These are phyloP conservation scores for Mycena belliarum DNA, from an alignment of 768 basidiomycete genomes.

Conservation along the genomic window DNA sequence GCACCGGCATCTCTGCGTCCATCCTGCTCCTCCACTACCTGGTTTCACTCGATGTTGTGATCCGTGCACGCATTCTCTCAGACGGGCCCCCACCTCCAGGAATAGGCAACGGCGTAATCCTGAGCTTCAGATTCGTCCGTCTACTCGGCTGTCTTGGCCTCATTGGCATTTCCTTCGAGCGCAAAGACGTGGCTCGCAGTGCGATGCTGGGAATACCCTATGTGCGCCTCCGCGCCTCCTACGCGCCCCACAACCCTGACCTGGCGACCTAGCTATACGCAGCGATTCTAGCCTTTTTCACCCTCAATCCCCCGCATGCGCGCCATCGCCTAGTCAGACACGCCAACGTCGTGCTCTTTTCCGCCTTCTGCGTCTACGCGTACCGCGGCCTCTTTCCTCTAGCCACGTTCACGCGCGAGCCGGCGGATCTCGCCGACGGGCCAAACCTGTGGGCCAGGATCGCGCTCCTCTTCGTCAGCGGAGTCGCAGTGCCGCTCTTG, in stretches of 20 bases:
- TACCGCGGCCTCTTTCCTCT: slow-evolving; percentile 63
- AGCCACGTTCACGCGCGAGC: slow-evolving; percentile 47
- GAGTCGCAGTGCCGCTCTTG: slow-evolving; percentile 52
- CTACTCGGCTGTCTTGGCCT: too few species aligned
- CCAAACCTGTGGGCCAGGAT: slow-evolving; percentile 55
- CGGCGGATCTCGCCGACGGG: slow-evolving; percentile 49
- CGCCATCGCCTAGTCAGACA: slow-evolving; percentile 36
- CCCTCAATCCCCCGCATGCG: background rate
- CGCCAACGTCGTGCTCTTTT: slow-evolving; percentile 47
- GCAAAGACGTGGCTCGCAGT: too few species aligned
- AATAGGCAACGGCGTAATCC: too few species aligned
- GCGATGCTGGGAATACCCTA: background rate
- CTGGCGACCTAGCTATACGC: background rate
- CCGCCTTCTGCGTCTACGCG: slow-evolving; percentile 47
- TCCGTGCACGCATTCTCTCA: too few species aligned
- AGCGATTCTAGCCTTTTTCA: background rate
- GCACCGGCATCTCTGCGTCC: too few species aligned
- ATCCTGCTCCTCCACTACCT: too few species aligned
- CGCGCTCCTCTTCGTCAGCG: slow-evolving; percentile 44
- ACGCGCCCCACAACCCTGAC: background rate
- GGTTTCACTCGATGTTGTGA: too few species aligned
- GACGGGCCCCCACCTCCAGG: too few species aligned
- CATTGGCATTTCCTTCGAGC: too few species aligned
- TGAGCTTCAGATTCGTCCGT: too few species aligned
- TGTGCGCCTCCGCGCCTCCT: background rate